Conservation (phyloP, 768 basidiomycete species). For the Russula sp. region DNA sequence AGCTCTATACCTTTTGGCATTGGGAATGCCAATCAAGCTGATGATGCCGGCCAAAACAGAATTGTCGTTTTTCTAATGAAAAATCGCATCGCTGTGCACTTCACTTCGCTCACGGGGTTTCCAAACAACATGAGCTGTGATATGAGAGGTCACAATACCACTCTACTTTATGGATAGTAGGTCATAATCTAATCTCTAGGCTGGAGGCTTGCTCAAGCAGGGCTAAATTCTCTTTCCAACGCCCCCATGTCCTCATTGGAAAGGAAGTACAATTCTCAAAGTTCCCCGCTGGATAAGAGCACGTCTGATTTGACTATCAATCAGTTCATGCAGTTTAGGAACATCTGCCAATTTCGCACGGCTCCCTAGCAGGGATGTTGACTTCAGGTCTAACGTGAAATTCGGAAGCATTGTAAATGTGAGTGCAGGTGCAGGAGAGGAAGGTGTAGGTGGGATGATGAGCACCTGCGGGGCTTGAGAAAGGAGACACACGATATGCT, state of each 20-base stretch:
- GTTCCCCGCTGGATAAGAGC: slow-evolving; percentile 39
- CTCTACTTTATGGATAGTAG: neutral
- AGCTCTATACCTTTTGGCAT: too few species aligned
- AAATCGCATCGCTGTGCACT: too few species aligned
- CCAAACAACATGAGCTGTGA: too few species aligned
- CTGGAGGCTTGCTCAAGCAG: neutral
- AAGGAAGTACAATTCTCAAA: slow-evolving; percentile 68
- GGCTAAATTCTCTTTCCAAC: slow-evolving; percentile 16
- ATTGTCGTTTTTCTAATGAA: too few species aligned
- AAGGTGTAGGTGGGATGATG: slow-evolving; percentile 53
- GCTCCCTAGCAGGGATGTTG: slow-evolving; percentile 89
- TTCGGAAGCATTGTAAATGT: slow-evolving; percentile 75
- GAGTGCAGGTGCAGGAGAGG: slow-evolving; percentile 52
- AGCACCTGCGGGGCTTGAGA: slow-evolving; percentile 42
- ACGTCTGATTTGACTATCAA: slow-evolving; percentile 58
- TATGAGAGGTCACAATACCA: too few species aligned
- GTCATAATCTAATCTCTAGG: slow-evolving; percentile 1
- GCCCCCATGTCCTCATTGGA: slow-evolving; percentile 30
- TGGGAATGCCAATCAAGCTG: too few species aligned
- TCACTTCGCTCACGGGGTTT: too few species aligned
- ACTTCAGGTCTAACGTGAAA: slow-evolving; percentile 81
- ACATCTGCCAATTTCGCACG: slow-evolving; percentile 97
- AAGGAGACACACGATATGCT: neutral
- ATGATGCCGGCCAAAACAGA: too few species aligned
- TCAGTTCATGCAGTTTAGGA: slow-evolving; percentile 93